These are phyloP conservation scores for Pholiota microspora DNA, from an alignment of 768 basidiomycete genomes.

Conservation along the genomic window DNA sequence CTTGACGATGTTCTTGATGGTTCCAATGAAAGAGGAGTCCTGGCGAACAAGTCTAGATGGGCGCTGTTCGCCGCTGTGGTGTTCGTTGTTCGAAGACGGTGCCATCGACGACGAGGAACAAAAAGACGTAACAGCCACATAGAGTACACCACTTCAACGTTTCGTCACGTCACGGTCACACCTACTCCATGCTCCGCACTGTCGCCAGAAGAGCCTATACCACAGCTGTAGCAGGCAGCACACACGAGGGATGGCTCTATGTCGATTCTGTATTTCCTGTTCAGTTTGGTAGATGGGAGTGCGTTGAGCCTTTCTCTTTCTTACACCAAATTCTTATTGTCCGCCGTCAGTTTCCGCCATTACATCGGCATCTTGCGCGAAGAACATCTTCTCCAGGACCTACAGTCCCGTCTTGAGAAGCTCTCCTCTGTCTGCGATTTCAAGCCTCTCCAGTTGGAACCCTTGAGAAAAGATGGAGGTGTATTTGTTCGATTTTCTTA, in stretches of 20 bases:
- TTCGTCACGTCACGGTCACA: slow-evolving; percentile 19
- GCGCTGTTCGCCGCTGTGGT: slow-evolving; percentile 26
- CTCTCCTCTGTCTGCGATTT: slow-evolving; percentile 56
- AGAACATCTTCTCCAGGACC: slow-evolving; percentile 49
- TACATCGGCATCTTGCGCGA: slow-evolving; percentile 60
- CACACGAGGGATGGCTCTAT: slow-evolving; percentile 61
- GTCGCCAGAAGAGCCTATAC: slow-evolving; percentile 14
- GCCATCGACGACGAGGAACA: slow-evolving; percentile 33
- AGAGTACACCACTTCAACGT: slow-evolving; percentile 6
- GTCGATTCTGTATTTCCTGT: slow-evolving; percentile 80
- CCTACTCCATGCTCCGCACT: slow-evolving; percentile 14
- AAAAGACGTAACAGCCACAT: slow-evolving; percentile 19
- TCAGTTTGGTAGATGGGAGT: slow-evolving; percentile 73
- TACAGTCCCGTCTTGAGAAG: slow-evolving; percentile 47
- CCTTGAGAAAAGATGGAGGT: slow-evolving; percentile 79
- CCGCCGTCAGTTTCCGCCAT: slow-evolving; percentile 54
- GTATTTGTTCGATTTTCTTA: slow-evolving; percentile 79
- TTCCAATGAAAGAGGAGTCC: slow-evolving; percentile 57
- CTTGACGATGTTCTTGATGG: slow-evolving; percentile 65
- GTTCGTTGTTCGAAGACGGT: slow-evolving; percentile 28
- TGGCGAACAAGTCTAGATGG: slow-evolving; percentile 44
- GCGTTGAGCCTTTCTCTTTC: slow-evolving; percentile 25
- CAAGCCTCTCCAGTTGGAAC: slow-evolving; percentile 58
- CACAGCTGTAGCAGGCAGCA: slow-evolving; percentile 5
- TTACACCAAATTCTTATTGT: slow-evolving; percentile 7